A percentile compares a stretch with the other conserved stretches of the same genome.
Evolutionary conservation across 768 basidiomycete genomes (phyloP).

Genomic region (Termitomyces sp.): DNA sequence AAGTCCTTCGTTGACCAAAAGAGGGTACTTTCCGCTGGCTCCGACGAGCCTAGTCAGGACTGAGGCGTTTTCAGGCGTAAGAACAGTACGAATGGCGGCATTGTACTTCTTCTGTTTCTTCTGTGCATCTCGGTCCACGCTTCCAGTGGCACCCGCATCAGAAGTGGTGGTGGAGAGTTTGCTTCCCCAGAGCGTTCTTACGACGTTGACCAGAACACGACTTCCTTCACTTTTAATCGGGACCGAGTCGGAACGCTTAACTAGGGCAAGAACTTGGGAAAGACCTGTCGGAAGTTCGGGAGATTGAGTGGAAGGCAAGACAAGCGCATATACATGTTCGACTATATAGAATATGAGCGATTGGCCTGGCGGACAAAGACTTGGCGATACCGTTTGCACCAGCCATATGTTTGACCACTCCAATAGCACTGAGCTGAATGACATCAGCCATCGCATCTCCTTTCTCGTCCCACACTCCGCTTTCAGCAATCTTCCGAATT

Average conservation of each 20-base stretch:
- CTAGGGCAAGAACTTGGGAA: constrained; percentile 69
- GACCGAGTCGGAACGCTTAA: constrained; percentile 75
- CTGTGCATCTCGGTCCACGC: constrained; percentile 30
- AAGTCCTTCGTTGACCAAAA: constrained; percentile 87
- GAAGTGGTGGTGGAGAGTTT: constrained; percentile 32
- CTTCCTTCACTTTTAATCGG: constrained; percentile 89
- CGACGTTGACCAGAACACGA: constrained; percentile 81
- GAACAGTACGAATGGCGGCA: constrained; percentile 50
- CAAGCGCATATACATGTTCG: constrained; percentile 49
- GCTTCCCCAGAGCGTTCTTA: constrained; percentile 73
- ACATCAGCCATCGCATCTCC: constrained; percentile 80
- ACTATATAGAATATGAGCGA: constrained; percentile 25
- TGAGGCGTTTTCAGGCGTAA: constrained; percentile 52
- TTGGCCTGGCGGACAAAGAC: background rate
- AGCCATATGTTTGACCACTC: constrained; percentile 87
- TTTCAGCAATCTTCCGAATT: constrained; percentile 57
- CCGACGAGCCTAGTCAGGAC: constrained; percentile 71
- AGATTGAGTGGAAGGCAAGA: constrained; percentile 40
- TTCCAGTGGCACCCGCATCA: constrained; percentile 22
- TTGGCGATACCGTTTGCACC: constrained; percentile 60
- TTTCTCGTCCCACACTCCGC: constrained; percentile 68
- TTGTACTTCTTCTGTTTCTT: constrained; percentile 50
- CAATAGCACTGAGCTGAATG: constrained; percentile 86
- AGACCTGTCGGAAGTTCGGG: constrained; percentile 47
- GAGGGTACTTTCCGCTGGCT: constrained; percentile 75